Conservation (phyloP, 1,284 basidiomycete species). For the Rhodotorula sp. region DNA sequence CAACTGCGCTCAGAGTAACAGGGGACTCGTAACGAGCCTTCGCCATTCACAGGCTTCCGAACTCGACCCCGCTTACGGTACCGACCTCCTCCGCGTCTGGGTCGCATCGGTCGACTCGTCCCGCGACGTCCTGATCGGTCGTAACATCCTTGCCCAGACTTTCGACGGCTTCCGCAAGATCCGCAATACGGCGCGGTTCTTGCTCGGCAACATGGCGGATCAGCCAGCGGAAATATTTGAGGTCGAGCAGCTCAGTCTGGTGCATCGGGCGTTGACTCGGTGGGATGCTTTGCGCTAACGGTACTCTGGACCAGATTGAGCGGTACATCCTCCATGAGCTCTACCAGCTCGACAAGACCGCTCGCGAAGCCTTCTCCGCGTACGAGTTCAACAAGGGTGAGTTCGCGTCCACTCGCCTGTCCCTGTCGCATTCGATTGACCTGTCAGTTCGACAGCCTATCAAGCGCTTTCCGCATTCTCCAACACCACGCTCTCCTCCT, state of each 20-base stretch:
- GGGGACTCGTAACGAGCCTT: not conserved
- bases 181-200: slow-evolving; percentile 84
- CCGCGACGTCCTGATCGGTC: slow-evolving; percentile 81
- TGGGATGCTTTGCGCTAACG: not conserved
- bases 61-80: slow-evolving; percentile 73
- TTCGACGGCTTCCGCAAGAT: slow-evolving; percentile 80
- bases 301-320: slow-evolving; percentile 60
- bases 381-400: slow-evolving; percentile 84
- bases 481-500: slow-evolving; percentile 57
- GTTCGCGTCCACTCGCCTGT: slow-evolving; percentile 17
- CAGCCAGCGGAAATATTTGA: slow-evolving; percentile 49
- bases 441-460: slow-evolving; percentile 47
- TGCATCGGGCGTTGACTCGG: slow-evolving; percentile 50
- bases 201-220: slow-evolving; percentile 73
- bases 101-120: slow-evolving; percentile 87
- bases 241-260: slow-evolving; percentile 61
- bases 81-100: slow-evolving; percentile 88
- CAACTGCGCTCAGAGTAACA: too few relatives aligned
- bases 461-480: slow-evolving; percentile 53
- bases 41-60: slow-evolving; percentile 60
- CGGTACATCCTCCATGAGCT: slow-evolving; percentile 83
- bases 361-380: slow-evolving; percentile 66
- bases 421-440: too few relatives aligned
- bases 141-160: slow-evolving; percentile 71
- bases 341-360: slow-evolving; percentile 65